Evolutionary conservation across 2,329 filamentous ascomycete genomes (phyloP), one percentile per base, ranked within the genome.

Genomic region (Fusarium vanettenii): DNA sequence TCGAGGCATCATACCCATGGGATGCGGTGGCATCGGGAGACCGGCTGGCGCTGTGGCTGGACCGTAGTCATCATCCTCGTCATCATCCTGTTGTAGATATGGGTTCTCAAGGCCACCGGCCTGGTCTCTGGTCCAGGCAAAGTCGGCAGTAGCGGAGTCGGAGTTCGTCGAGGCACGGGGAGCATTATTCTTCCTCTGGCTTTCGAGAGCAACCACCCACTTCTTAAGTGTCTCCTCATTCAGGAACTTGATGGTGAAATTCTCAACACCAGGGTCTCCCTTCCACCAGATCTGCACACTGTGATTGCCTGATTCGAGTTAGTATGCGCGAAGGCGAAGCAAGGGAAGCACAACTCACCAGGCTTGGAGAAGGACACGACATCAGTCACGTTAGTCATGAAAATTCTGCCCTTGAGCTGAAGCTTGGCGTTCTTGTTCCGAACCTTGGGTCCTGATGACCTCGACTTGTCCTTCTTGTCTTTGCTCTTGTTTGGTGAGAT

Each of bases 261-360:
- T 98, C 81, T 99, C 96, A 35, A 98, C 95, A 5, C 94, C 95
- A 0, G 95, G 95, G 75, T 98, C 96, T 37, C 96, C 96, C 84
- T 97, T 98, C 97, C 97, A 99, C 89, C 95, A 98, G 66, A 99
- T 98, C 81, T 98, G 96, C 70, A 98, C 94, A 3, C 94, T 96
- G 81, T 98, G 98, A 13, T 94, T 96, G 57, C 95, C 95, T 97
- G 78, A 13, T 60, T 11, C 41, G 7, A 45, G 74, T 86, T 78
- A 84, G 82, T 66, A 52, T 39, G 52, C 48, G 37, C 39, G 9
- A 16, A 64, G 50, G 3, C 11, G 72, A 43, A 74, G 68, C 43
- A 37, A 5, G 1, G 5, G 0, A 27, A 16, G 27, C 2, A 48
- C 41, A 67, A 81, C 89, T 81, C 90, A 97, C 95, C 95, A 84